Percentiles rank a stretch among this genome's conserved stretches.
Evolutionary conservation across 345 rosid species (phyloP).

Genomic region (Salix koriyanagi): DNA sequence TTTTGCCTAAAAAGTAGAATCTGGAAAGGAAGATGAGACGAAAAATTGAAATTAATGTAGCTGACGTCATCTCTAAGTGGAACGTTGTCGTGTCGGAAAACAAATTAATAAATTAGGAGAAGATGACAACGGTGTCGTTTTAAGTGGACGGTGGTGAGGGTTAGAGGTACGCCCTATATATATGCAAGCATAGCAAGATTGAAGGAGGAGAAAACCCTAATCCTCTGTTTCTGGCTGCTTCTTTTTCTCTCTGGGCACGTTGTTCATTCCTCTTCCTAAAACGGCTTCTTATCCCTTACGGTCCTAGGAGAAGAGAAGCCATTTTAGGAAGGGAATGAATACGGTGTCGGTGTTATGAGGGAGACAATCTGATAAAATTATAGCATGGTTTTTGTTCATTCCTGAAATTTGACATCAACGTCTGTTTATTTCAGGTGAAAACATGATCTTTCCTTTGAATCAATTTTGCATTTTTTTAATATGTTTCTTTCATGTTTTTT

Average conservation of each 20-base stretch:
- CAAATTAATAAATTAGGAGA: no score
- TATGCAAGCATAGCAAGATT: background rate
- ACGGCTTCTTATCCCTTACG: background rate
- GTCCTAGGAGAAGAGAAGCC: background rate
- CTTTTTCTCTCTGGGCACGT: background rate
- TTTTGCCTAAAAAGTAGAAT: no score
- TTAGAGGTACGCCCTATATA: no score
- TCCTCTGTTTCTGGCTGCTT: background rate
- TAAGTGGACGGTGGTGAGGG: no score
- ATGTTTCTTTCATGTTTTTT: background rate
- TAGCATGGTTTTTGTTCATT: background rate
- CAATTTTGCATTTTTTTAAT: background rate
- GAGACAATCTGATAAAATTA: background rate
- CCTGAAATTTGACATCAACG: background rate
- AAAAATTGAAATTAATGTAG: no score
- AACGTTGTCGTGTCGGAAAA: no score
- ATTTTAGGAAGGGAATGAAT: constrained; percentile 21
- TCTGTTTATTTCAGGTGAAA: background rate
- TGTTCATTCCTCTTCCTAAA: constrained; percentile 24
- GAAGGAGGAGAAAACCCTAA: background rate
- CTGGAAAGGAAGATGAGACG: no score
- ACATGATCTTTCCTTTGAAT: background rate
- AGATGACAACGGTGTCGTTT: no score
- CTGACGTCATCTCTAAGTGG: no score
- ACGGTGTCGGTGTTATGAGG: background rate